A percentile compares a stretch with the other conserved stretches of the same genome.
Evolutionary conservation across 768 basidiomycete genomes (phyloP).

Genomic region (Lactarius hatsudake): DNA sequence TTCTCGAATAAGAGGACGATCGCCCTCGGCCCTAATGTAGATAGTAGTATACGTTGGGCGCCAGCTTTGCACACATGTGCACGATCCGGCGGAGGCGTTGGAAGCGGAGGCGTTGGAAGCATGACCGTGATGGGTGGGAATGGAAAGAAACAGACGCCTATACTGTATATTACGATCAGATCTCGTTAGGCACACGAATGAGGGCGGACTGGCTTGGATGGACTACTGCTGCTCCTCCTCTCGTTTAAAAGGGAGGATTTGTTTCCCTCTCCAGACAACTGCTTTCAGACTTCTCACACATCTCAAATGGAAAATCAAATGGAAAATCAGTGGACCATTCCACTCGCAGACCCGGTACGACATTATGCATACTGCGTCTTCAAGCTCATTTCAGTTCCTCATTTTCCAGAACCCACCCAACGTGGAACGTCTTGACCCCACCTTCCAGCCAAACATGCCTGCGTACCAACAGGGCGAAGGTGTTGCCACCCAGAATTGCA

Average conservation of each 20-base stretch:
- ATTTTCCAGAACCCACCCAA: background rate
- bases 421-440: background rate
- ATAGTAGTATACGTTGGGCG: background rate
- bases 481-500: background rate
- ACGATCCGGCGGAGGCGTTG: background rate
- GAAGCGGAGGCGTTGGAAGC: constrained; percentile 1
- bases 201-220: no score
- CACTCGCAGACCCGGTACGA: background rate
- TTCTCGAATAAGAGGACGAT: background rate
- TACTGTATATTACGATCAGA: no score
- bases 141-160: background rate
- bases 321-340: background rate
- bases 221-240: no score
- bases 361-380: background rate
- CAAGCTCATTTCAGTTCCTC: background rate
- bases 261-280: no score
- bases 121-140: background rate
- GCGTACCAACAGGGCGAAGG: background rate
- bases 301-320: no score
- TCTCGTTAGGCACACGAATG: no score
- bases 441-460: background rate
- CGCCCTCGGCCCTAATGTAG: constrained; percentile 13
- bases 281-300: background rate
- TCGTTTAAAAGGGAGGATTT: no score
- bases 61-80: constrained; percentile 9